These are phyloP conservation scores for Colletotrichum neosansevieriae DNA, from an alignment of 2,329 filamentous ascomycete genomes.

Conservation along the genomic window DNA sequence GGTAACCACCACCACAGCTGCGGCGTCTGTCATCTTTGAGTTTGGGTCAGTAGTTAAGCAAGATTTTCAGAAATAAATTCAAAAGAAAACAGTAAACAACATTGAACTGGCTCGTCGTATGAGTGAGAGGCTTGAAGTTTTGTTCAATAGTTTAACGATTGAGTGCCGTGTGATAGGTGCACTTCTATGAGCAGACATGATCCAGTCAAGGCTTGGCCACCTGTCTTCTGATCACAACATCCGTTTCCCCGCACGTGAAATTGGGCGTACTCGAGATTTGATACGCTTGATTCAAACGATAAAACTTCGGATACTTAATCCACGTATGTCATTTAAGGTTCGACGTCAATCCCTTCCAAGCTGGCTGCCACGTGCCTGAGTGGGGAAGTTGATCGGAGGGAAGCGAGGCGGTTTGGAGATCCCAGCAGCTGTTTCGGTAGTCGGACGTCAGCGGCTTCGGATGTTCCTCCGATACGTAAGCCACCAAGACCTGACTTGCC, in stretches of 20 bases:
- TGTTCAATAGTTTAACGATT: neutral
- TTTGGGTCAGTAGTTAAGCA: neutral
- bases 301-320: neutral
- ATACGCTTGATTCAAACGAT: slow-evolving; percentile 31
- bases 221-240: neutral
- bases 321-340: neutral
- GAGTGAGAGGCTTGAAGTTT: too few species aligned
- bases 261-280: neutral
- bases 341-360: slow-evolving; percentile 1
- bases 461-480: neutral
- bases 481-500: neutral
- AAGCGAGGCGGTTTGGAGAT: slow-evolving; percentile 4
- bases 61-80: neutral
- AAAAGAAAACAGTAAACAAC: neutral
- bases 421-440: neutral
- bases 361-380: neutral
- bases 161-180: neutral
- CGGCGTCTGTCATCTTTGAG: neutral
- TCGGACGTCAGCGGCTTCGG: slow-evolving; percentile 8
- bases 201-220: neutral
- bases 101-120: too few species aligned
- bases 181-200: neutral
- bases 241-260: slow-evolving; percentile 28
- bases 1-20: neutral
- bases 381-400: slow-evolving; percentile 4